Evolutionary conservation across 129 eudicot species (phyloP).

Genomic region (Arctium lappa): DNA sequence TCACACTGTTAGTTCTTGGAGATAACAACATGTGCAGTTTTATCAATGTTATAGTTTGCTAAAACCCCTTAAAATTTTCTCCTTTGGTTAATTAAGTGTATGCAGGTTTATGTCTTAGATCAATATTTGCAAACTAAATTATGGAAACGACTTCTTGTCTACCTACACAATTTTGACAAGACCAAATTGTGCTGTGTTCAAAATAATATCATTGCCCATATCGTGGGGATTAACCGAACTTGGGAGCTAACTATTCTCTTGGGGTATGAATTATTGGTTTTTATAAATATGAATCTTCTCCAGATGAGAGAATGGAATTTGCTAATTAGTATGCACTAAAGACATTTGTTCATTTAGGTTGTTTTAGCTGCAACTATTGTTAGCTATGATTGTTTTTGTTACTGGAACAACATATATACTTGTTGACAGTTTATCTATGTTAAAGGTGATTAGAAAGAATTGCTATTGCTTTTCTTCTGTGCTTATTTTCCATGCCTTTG

Average conservation of each 20-base stretch:
- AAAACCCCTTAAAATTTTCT: not conserved
- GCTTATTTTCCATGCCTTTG: conserved; percentile 15
- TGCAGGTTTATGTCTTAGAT: not conserved
- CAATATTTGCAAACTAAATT: not conserved
- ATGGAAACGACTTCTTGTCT: not conserved
- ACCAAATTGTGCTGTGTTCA: not conserved
- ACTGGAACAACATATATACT: not conserved
- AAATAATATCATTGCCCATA: not conserved
- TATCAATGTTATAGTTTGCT: not conserved
- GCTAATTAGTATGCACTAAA: not conserved
- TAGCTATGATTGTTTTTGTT: no score
- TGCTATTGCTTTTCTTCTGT: conserved; percentile 1
- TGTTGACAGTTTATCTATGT: not conserved
- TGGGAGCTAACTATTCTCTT: not conserved
- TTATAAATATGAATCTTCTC: not conserved
- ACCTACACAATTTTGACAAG: not conserved
- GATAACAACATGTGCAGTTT: not conserved
- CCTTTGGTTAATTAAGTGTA: not conserved
- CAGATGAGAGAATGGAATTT: not conserved
- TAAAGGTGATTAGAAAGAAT: not conserved
- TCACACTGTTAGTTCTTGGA: not conserved
- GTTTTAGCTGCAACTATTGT: no score
- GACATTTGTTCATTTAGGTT: not conserved
- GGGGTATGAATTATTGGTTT: not conserved
- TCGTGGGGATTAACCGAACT: not conserved